Evolutionary conservation across 768 basidiomycete species (phyloP).

Genomic region (Candolleomyces efflorescens): DNA sequence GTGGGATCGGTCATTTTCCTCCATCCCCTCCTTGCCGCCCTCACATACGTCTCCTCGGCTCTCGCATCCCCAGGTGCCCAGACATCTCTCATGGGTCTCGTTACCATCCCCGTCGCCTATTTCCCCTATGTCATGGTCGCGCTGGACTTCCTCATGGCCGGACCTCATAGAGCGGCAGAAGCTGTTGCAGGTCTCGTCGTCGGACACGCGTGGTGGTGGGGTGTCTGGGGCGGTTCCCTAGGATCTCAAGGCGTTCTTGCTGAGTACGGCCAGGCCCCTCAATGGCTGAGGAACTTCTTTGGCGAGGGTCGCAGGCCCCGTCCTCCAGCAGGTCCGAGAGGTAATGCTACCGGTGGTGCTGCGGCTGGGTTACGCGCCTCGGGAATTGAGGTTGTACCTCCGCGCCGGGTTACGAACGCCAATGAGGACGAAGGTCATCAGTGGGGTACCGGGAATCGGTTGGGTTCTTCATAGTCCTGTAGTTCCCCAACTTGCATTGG

Average conservation of each 20-base stretch:
- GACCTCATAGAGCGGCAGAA: constrained; percentile 50
- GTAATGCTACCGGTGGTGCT: constrained; percentile 14
- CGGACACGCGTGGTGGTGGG: constrained; percentile 83
- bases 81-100: constrained; percentile 75
- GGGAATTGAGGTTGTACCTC: constrained; percentile 60
- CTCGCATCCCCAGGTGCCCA: constrained; percentile 63
- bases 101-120: constrained; percentile 69
- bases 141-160: constrained; percentile 65
- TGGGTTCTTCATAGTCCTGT: constrained; percentile 13
- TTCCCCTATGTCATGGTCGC: constrained; percentile 71
- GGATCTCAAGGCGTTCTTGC: constrained; percentile 38
- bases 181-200: constrained; percentile 67
- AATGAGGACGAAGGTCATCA: constrained; percentile 19
- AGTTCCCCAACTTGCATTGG: background rate
- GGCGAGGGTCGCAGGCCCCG: constrained; percentile 32
- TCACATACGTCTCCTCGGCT: constrained; percentile 65
- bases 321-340: constrained; percentile 21
- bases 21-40: constrained; percentile 59
- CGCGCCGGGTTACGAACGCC: constrained; percentile 28
- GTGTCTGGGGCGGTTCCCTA: constrained; percentile 49
- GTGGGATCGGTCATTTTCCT: constrained; percentile 52
- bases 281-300: constrained; percentile 51
- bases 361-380: constrained; percentile 28
- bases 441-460: constrained; percentile 54
- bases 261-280: constrained; percentile 46